phyloP scores from a whole-genome alignment of 768 basidiomycete species.

The Tephrocybe sp. region DNA sequence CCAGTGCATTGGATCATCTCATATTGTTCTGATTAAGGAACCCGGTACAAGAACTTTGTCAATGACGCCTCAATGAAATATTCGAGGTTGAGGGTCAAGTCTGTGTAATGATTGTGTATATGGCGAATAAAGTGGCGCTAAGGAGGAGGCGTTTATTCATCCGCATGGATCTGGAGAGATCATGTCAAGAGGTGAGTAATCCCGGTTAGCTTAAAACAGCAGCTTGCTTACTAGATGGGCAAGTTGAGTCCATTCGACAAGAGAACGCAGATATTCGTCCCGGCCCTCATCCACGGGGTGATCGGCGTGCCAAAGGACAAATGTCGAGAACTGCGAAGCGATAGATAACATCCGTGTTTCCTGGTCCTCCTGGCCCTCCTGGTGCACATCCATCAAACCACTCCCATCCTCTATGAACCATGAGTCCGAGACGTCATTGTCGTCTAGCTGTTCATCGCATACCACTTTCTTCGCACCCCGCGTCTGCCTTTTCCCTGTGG shows the following conservation, averaged over 20 bases:
- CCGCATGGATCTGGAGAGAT: no score
- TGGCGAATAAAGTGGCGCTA: no score
- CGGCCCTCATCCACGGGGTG: conserved; percentile 63
- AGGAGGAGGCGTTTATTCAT: no score
- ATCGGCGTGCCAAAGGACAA: conserved; percentile 80
- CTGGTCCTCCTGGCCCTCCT: conserved; percentile 25
- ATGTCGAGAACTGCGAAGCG: conserved; percentile 56
- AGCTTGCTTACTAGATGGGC: conserved; percentile 53
- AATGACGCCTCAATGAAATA: no score
- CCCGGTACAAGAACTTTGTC: no score
- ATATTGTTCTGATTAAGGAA: no score
- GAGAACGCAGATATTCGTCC: conserved; percentile 70
- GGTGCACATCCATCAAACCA: conserved; percentile 23
- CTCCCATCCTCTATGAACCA: conserved; percentile 25
- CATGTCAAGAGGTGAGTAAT: no score
- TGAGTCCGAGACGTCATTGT: conserved; percentile 9
- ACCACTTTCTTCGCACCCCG: conserved; percentile 27
- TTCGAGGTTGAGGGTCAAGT: no score
- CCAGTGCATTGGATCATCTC: no score
- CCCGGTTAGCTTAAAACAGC: neutral
- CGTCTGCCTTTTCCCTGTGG: conserved; percentile 14
- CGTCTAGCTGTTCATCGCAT: conserved; percentile 23
- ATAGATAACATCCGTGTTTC: conserved; percentile 41
- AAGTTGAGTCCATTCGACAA: conserved; percentile 72
- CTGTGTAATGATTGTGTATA: no score